Evolutionary conservation across 176 grass and related monocot species (phyloP).

Genomic region (Olyra latifolia): DNA sequence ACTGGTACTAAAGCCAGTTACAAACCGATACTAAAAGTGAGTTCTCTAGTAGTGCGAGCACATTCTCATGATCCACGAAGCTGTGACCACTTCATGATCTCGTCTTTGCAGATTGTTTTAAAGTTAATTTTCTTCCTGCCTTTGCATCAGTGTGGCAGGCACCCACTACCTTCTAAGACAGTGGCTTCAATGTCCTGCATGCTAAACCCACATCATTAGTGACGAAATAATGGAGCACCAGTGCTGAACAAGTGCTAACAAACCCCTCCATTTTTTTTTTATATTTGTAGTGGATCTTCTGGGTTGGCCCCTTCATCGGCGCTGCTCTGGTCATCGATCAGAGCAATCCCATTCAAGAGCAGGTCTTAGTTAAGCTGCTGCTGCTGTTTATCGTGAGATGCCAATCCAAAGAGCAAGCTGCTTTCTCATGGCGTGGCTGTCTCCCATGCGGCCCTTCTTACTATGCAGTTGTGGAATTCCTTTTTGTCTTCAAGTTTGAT

Average conservation of each 20-base stretch:
- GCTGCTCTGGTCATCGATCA: slow-evolving; percentile 79
- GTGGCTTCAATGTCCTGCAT: background rate
- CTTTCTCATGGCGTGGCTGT: background rate
- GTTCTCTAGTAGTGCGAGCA: too few species aligned
- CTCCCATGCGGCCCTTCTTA: background rate
- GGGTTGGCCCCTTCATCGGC: slow-evolving; percentile 83
- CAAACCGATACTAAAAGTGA: too few species aligned
- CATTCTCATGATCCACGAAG: too few species aligned
- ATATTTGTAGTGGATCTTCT: slow-evolving; percentile 87
- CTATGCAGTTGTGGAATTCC: slow-evolving; percentile 21
- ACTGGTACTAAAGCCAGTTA: too few species aligned
- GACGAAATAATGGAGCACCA: background rate
- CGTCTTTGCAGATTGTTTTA: too few species aligned
- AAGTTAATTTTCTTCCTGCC: too few species aligned
- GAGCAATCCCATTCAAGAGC: slow-evolving; percentile 87
- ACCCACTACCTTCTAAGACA: slow-evolving; percentile 25
- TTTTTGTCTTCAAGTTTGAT: slow-evolving; percentile 38
- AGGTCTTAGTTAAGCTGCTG: slow-evolving; percentile 52
- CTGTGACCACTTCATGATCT: too few species aligned
- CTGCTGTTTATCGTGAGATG: background rate
- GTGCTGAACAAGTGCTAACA: background rate
- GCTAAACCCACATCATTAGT: slow-evolving; percentile 14
- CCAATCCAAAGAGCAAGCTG: background rate
- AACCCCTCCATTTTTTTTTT: background rate
- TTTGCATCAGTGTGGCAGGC: slow-evolving; percentile 20